Percentiles rank a stretch among this genome's conserved stretches.
Conservation (phyloP, 345 rosid species). For the Citrus medica region DNA sequence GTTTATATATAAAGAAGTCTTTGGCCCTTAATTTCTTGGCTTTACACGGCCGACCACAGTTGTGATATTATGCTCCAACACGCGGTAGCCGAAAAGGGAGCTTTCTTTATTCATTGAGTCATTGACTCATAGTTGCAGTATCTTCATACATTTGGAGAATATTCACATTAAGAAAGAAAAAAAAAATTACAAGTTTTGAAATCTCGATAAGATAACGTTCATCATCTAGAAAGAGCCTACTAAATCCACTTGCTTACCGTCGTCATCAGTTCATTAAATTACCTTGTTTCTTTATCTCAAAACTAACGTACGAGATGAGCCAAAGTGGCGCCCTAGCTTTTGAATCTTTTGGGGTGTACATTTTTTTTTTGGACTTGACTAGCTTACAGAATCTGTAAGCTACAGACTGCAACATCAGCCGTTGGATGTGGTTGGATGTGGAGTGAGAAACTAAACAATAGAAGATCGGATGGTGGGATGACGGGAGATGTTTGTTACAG, state of each 20-base stretch:
- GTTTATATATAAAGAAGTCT: background rate
- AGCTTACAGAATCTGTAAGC: too few relatives aligned
- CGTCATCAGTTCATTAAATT: background rate
- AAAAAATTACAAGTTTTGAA: background rate
- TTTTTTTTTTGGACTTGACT: too few relatives aligned
- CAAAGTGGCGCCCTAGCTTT: background rate
- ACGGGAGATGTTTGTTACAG: too few relatives aligned
- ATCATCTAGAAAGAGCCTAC: background rate
- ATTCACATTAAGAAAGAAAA: background rate
- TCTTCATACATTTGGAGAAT: background rate
- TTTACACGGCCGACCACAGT: slow-evolving; percentile 1
- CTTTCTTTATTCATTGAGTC: too few relatives aligned
- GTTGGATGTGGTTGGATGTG: too few relatives aligned
- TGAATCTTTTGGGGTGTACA: background rate
- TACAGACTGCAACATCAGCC: too few relatives aligned
- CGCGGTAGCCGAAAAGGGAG: background rate
- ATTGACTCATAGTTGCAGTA: background rate
- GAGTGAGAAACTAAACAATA: too few relatives aligned
- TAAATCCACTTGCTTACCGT: background rate
- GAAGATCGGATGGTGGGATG: too few relatives aligned
- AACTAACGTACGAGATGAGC: background rate
- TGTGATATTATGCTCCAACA: background rate
- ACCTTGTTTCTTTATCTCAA: background rate
- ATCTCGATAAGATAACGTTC: background rate
- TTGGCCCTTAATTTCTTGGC: background rate